Base-by-base conservation (phyloP, 75 land plant genomes). In the Chamaecyparis obtusa region DNA sequence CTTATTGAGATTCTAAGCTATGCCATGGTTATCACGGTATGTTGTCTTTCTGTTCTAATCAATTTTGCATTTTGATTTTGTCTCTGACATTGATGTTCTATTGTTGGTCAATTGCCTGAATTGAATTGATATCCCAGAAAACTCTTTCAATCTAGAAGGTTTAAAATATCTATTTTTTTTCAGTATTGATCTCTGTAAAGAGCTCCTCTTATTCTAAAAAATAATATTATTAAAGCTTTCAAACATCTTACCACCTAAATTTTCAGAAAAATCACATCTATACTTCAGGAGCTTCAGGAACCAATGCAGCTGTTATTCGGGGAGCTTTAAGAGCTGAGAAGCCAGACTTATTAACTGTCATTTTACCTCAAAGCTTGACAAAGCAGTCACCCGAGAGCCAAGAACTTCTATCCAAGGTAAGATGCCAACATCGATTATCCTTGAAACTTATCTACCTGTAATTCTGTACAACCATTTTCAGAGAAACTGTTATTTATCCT, bases 321-420 rank as follows among this genome's bases (percentile, higher is more conserved):
- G 99, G 99, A 88, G 99, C 99, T 78, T 90, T 98, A 85, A 94
- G 99, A 91, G 99, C 99, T 32, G 99, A 98, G 87, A 98, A 91
- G 86, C 98, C 97, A 67, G 99, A 98, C 72, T 87, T 95, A 71
- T 92, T 98, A 74, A 98, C 99, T 17, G 99, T 98, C 13, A 98
- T 98, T 43, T 94, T 98, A 86, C 99, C 99, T 24, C 99, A 98
- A 85, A 94, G 96, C 84, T 87, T 98, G 90, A 96, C 93, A 83
- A 96, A 85, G 91, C 99, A 98, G 87, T 93, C 99, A 17, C 99
- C 99, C 56, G 99, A 98, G 90, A 98, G 99, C 87, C 99, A 98
- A 84, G 99, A 98, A 79, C 88, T 98, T 86, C 86, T 98, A 36
- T 88, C 99, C 35, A 98, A 95, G 87, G 93, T 91, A 86, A 24